Base-by-base conservation (phyloP, 495 filamentous ascomycete species). In the Annulohypoxylon nitens region DNA sequence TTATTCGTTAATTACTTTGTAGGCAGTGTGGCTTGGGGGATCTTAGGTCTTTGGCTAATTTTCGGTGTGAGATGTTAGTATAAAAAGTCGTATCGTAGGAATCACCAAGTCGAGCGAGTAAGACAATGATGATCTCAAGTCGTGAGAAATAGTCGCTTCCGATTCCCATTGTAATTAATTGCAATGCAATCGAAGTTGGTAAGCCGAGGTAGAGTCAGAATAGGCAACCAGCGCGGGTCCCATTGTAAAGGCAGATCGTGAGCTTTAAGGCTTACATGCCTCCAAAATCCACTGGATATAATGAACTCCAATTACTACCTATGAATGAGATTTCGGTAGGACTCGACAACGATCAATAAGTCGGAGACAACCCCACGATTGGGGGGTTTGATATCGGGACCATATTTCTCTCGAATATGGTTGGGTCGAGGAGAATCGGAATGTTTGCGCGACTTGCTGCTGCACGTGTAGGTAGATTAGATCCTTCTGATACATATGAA, bases 1-100 rank as follows among this genome's bases (percentile, higher is more conserved):
- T 63, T n/a, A 75, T 67, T 71, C 54, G 72, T 64, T 14, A 37
- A 55, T 9, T 41, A 30, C 30, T 30, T 30, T 30, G 30, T 30
- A 53, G 57, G 34, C 45, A 45, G 25, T 39, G 67, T 75, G 72
- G 67, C 64, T 71, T 64, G 67, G 63, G 63, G 43, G 50, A 75
- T 67, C 67, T 57, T n/a, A 36, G 36, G 20, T 45, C 57, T 59
- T 34, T 25, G 26, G 16, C 34, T 14, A n/a, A 37, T 58, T 41
- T 70, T 63, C 61, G 65, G 54, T 64, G 67, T 68, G 61, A 65
- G 55, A 73, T 62, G 66, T 23, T 36, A 12, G 30, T 39, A 50
- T 26, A 34, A 41, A 34, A 50, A 16, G n/a, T 18, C 18, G 14
- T 16, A 57, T 33, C n/a, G 33, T 39, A 39, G 30, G 59, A 34